These are phyloP conservation scores for Aspergillus quadrilineatus DNA, from an alignment of 2,329 filamentous ascomycete genomes.

Conservation along the genomic window DNA sequence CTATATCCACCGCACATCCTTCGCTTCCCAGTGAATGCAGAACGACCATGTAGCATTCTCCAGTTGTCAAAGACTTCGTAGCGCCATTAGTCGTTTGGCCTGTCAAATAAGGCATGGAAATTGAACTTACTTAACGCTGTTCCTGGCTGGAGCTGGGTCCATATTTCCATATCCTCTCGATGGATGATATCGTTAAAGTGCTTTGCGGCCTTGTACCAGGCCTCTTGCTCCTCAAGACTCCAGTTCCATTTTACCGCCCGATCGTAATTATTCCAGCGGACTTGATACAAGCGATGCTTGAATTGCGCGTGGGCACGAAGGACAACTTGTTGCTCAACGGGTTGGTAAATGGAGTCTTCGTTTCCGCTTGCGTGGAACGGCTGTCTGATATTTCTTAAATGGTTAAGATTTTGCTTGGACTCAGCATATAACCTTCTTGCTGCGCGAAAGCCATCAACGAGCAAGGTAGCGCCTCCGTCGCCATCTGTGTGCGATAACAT, in stretches of 20 bases:
- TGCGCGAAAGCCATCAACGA: conserved; percentile 83
- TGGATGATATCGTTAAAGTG: conserved; percentile 71
- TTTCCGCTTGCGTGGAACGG: conserved; percentile 87
- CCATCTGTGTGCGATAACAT: conserved; percentile 71
- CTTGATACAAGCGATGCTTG: conserved; percentile 54
- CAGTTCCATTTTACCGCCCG: conserved; percentile 66
- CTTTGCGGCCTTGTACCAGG: conserved; percentile 79
- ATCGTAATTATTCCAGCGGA: conserved; percentile 95
- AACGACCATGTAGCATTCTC: conserved; percentile 85
- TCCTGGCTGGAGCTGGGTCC: conserved; percentile 79
- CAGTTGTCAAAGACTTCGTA: conserved; percentile 87
- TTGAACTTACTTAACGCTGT: conserved; percentile 65
- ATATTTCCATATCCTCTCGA: conserved; percentile 66
- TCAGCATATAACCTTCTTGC: conserved; percentile 60
- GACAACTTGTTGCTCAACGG: conserved; percentile 69
- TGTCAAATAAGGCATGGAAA: not conserved
- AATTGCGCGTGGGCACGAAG: conserved; percentile 57
- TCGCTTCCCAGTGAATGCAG: conserved; percentile 76
- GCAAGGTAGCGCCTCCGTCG: conserved; percentile 70
- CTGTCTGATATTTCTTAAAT: conserved; percentile 58
- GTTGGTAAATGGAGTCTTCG: conserved; percentile 74
- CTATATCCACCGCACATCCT: conserved; percentile 90
- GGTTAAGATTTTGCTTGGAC: conserved; percentile 50
- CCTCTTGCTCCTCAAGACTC: conserved; percentile 48
- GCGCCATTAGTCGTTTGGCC: conserved; percentile 2